These are phyloP conservation scores for Alternaria hordeiaustralica DNA, from an alignment of 2,329 filamentous ascomycete genomes.

Conservation along the genomic window DNA sequence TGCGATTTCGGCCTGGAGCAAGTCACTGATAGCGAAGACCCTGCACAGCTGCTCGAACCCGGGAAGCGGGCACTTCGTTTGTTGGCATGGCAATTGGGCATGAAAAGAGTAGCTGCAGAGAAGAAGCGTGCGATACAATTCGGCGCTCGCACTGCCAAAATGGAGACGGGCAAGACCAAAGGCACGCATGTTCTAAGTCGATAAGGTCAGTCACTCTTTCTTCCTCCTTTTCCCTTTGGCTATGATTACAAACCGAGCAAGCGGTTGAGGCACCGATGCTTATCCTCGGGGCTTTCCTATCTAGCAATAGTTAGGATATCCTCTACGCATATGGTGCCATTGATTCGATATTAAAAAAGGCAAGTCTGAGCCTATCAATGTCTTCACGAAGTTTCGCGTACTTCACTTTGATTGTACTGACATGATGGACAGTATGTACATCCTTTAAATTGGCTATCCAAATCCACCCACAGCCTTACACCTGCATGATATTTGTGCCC, in stretches of 20 bases:
- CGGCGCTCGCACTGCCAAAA: constrained; percentile 53
- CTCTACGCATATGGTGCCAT: constrained; percentile 27
- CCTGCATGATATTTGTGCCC: not conserved
- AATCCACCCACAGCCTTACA: not conserved
- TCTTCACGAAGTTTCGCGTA: not conserved
- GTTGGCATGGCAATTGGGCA: constrained; percentile 74
- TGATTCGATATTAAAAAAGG: constrained; percentile 38
- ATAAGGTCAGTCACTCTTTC: constrained; percentile 29
- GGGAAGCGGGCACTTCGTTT: constrained; percentile 83
- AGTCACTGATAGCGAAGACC: constrained; percentile 27
- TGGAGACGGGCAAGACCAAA: constrained; percentile 57
- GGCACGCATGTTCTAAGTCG: constrained; percentile 54
- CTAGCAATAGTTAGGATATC: not conserved
- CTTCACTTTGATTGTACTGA: not conserved
- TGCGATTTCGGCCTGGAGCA: constrained; percentile 74
- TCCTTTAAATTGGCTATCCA: not conserved
- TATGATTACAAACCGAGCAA: constrained; percentile 42
- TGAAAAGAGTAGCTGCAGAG: constrained; percentile 76
- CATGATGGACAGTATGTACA: not conserved
- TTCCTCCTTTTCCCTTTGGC: constrained; percentile 13
- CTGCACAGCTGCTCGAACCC: constrained; percentile 64
- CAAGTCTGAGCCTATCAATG: constrained; percentile 41
- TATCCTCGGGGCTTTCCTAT: constrained; percentile 20
- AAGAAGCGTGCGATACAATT: constrained; percentile 83
- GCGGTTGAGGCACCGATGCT: constrained; percentile 31